phyloP scores from a whole-genome alignment of 768 basidiomycete species.

The Phanerochaete carnosa region DNA sequence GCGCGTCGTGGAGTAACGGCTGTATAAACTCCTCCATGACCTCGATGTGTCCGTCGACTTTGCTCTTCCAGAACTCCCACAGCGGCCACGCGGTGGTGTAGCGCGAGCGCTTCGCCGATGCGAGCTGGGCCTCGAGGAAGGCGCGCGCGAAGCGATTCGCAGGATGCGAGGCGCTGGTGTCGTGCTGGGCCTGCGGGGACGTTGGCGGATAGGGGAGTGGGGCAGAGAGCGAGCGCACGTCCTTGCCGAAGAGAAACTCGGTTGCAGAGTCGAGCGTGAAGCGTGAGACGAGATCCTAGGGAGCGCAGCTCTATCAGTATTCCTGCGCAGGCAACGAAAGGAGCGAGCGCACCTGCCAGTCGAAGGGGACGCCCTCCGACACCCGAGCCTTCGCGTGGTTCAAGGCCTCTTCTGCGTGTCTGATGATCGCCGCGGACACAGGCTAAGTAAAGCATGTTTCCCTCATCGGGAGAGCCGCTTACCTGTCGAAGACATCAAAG shows the following conservation, averaged over 20 bases:
- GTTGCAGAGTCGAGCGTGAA: slow-evolving; percentile 52
- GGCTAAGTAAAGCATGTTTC: background rate
- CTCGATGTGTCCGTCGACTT: slow-evolving; percentile 29
- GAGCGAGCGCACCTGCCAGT: slow-evolving; percentile 32
- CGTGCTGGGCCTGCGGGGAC: slow-evolving; percentile 16
- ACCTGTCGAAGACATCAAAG: slow-evolving; percentile 23
- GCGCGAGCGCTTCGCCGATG: slow-evolving; percentile 34
- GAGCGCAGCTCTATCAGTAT: background rate
- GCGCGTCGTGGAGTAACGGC: slow-evolving; percentile 46
- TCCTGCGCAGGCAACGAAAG: background rate
- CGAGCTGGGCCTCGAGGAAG: slow-evolving; percentile 6
- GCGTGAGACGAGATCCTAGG: slow-evolving; percentile 41
- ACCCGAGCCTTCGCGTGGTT: slow-evolving; percentile 45
- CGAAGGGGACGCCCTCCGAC: slow-evolving; percentile 39
- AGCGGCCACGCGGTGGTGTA: slow-evolving; percentile 43
- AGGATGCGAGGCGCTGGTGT: background rate
- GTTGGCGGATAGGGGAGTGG: slow-evolving; percentile 25
- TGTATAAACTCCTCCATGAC: slow-evolving; percentile 40
- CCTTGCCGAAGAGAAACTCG: slow-evolving; percentile 47
- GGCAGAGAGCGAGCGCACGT: slow-evolving; percentile 35
- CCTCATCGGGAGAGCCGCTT: background rate
- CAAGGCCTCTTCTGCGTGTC: slow-evolving; percentile 12
- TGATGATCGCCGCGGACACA: slow-evolving; percentile 34
- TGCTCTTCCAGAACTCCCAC: slow-evolving; percentile 38
- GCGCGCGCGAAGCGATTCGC: slow-evolving; percentile 37